phyloP scores from a whole-genome alignment of 2,329 filamentous ascomycete genomes.

The Fusarium sp. region DNA sequence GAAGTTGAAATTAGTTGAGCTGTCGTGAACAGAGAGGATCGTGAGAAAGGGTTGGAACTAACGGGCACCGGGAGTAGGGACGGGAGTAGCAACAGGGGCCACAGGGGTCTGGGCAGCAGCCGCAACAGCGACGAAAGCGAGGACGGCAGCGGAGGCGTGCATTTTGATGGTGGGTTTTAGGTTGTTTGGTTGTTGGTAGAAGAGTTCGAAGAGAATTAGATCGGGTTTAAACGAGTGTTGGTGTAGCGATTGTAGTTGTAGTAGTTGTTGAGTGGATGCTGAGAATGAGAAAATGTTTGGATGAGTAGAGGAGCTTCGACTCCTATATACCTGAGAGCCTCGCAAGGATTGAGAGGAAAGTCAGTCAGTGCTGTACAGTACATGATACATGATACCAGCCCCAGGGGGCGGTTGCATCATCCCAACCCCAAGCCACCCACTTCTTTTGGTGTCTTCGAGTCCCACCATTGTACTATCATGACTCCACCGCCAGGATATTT shows the following conservation, averaged over 20 bases:
- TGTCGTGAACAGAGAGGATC: constrained; percentile 13
- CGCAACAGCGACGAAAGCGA: constrained; percentile 44
- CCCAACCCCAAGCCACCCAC: constrained; percentile 37
- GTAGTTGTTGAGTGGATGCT: constrained; percentile 18
- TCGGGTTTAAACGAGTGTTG: constrained; percentile 34
- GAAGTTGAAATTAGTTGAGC: constrained; percentile 12
- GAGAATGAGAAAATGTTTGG: constrained; percentile 1
- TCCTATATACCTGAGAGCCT: constrained; percentile 35
- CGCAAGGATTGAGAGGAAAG: constrained; percentile 29
- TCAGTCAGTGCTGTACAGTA: constrained; percentile 11
- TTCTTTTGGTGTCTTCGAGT: constrained; percentile 17
- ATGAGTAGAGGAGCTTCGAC: constrained; percentile 27
- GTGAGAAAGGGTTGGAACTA: constrained; percentile 27
- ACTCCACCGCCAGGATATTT: constrained; percentile 26
- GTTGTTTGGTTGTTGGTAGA: constrained; percentile 9
- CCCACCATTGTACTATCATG: constrained; percentile 9
- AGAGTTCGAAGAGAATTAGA: constrained; percentile 24
- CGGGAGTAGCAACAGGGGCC: constrained; percentile 32
- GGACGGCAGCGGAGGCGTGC: constrained; percentile 43
- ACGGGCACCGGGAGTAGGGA: constrained; percentile 32
- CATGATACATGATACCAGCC: constrained; percentile 31
- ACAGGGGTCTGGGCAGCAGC: constrained; percentile 39
- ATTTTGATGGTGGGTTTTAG: constrained; percentile 36
- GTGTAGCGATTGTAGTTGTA: constrained; percentile 32
- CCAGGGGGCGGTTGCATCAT: constrained; percentile 42